phyloP scores from a whole-genome alignment of 768 basidiomycete species.

The Mycena filopes region DNA sequence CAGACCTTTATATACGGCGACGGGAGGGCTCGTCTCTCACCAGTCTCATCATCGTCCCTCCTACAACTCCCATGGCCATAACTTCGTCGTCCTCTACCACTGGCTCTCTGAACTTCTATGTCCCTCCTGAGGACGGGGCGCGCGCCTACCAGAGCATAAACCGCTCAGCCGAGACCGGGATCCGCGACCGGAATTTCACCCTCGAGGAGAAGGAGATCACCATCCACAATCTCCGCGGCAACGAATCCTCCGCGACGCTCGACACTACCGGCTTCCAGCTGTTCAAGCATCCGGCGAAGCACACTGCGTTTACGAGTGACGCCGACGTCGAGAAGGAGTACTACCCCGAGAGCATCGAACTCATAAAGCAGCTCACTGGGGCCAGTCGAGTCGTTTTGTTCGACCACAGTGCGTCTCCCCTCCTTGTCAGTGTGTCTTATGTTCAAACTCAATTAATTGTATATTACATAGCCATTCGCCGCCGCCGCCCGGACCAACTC shows the following conservation, averaged over 20 bases:
- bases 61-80: no score
- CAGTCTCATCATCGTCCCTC: no score
- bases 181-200: conserved; percentile 50
- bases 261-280: conserved; percentile 51
- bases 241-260: conserved; percentile 40
- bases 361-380: conserved; percentile 51
- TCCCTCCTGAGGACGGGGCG: conserved; percentile 51
- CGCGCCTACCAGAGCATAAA: conserved; percentile 52
- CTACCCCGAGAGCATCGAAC: conserved; percentile 50
- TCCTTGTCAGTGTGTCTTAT: conserved; percentile 4
- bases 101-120: conserved; percentile 50
- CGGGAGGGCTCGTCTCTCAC: no score
- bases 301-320: conserved; percentile 46
- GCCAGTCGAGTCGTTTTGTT: conserved; percentile 53
- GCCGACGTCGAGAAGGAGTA: conserved; percentile 49
- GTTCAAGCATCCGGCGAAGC: conserved; percentile 36
- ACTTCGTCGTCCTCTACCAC: conserved; percentile 35
- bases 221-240: conserved; percentile 47
- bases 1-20: no score
- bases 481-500: conserved; percentile 38
- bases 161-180: conserved; percentile 46
- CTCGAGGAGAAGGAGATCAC: conserved; percentile 42
- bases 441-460: conserved; percentile 13
- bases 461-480: conserved; percentile 43
- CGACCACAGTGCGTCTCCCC: conserved; percentile 48